Conservation (phyloP, 495 filamentous ascomycete species). For the Barbatosphaeria neglecta region DNA sequence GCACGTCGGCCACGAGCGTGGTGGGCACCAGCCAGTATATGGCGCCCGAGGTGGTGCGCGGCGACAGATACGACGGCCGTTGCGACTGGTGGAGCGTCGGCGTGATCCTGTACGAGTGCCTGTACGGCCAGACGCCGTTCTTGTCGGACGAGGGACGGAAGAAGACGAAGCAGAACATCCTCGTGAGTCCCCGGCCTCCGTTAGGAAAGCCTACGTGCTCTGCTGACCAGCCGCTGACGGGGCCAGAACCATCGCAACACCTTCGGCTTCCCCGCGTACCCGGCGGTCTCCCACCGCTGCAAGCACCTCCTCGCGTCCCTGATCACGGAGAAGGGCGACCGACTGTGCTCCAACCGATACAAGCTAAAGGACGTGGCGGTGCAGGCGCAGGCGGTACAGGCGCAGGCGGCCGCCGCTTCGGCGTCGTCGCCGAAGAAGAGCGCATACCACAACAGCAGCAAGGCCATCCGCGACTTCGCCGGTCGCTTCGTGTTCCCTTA, state of each 20-base stretch:
- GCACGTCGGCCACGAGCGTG: constrained; percentile 68
- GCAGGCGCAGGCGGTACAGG: background rate
- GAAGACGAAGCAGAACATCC: constrained; percentile 68
- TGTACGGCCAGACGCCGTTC: constrained; percentile 88
- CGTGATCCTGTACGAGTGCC: constrained; percentile 84
- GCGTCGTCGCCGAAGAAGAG: background rate
- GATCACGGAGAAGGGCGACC: constrained; percentile 62
- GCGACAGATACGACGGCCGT: constrained; percentile 74
- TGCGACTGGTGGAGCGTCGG: constrained; percentile 97
- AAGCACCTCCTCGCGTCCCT: constrained; percentile 64
- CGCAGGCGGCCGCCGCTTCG: constrained; percentile 8
- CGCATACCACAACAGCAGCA: constrained; percentile 10
- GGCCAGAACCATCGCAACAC: constrained; percentile 32
- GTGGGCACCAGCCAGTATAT: constrained; percentile 96
- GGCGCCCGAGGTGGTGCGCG: constrained; percentile 85
- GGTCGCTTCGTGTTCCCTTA: constrained; percentile 61
- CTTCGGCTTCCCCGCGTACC: constrained; percentile 54
- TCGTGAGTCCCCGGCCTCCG: no score
- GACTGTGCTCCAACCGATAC: constrained; percentile 67
- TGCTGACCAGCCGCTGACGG: constrained; percentile 4
- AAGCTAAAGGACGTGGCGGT: constrained; percentile 43
- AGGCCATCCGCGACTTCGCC: constrained; percentile 16
- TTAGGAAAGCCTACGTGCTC: background rate
- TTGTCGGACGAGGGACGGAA: constrained; percentile 61
- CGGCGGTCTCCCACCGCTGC: constrained; percentile 47